phyloP scores from a whole-genome alignment of 2,329 filamentous ascomycete genomes.

The Penicillium sp. region DNA sequence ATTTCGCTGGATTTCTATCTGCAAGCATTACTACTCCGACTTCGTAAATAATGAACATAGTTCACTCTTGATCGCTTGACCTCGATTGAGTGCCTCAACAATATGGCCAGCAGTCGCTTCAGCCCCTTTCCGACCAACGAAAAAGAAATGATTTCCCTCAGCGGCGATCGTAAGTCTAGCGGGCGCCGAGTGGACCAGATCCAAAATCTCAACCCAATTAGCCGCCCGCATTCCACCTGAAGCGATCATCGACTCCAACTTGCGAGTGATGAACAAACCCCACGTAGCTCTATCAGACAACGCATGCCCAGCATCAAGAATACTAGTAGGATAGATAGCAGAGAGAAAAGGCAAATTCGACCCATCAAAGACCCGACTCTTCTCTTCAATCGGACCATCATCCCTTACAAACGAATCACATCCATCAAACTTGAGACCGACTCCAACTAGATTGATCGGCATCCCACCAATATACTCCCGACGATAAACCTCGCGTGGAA shows the following conservation, averaged over 20 bases:
- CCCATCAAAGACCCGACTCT: conserved; percentile 11
- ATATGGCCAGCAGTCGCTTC: neutral
- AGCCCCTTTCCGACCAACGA: conserved; percentile 1
- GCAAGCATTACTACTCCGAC: no score
- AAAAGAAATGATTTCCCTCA: conserved; percentile 21
- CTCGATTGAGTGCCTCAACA: neutral
- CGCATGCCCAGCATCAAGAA: conserved; percentile 12
- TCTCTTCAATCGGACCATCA: conserved; percentile 11
- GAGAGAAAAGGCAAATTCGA: conserved; percentile 6
- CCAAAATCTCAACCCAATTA: conserved; percentile 1
- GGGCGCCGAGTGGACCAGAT: conserved; percentile 5
- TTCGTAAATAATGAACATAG: no score
- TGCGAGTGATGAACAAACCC: conserved; percentile 18
- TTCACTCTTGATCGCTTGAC: conserved; percentile 3
- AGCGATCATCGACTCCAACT: conserved; percentile 6
- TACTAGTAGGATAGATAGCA: conserved; percentile 5
- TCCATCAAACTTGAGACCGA: conserved; percentile 11
- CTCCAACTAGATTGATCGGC: conserved; percentile 12
- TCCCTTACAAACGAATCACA: conserved; percentile 6
- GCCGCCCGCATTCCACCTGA: neutral
- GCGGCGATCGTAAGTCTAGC: conserved; percentile 3
- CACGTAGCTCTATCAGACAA: conserved; percentile 11
- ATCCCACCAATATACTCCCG: conserved; percentile 14
- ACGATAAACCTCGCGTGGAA: conserved; percentile 7
- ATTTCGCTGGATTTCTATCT: no score